A percentile compares a stretch with the other conserved stretches of the same genome.
Evolutionary conservation across 306 rosid species (phyloP).

Genomic region (Gleditsia sinensis): DNA sequence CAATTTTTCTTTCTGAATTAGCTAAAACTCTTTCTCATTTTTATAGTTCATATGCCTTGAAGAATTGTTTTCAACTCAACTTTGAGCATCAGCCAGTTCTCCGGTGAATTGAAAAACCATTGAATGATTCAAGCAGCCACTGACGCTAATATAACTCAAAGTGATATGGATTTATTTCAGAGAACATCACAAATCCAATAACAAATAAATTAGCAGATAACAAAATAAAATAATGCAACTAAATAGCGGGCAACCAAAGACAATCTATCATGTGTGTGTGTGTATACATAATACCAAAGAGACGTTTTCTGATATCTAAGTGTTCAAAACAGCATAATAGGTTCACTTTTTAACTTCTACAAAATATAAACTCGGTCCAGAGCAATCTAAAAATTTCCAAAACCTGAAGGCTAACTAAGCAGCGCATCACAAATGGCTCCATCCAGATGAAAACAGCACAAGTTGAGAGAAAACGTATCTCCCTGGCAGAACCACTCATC

Average conservation of each 20-base stretch:
- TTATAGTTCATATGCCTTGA: no score
- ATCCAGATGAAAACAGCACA: neutral
- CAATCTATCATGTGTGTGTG: no score
- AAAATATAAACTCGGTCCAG: neutral
- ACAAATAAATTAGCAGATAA: neutral
- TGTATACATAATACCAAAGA: neutral
- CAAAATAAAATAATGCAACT: no score
- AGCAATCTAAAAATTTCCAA: neutral
- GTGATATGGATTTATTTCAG: neutral
- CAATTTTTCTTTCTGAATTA: no score
- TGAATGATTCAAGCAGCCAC: neutral
- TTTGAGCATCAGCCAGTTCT: neutral
- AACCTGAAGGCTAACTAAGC: neutral
- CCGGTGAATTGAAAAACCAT: no score
- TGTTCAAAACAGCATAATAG: neutral
- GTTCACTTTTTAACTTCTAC: neutral
- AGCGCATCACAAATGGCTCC: neutral
- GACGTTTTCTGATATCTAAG: neutral
- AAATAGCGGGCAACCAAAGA: no score
- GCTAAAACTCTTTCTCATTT: no score
- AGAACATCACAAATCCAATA: neutral
- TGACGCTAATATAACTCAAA: neutral
- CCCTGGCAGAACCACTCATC: neutral
- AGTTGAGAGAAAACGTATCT: neutral
- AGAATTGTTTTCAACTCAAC: neutral